phyloP scores from a whole-genome alignment of 2,329 filamentous ascomycete species.

The Ascomycota sp. region DNA sequence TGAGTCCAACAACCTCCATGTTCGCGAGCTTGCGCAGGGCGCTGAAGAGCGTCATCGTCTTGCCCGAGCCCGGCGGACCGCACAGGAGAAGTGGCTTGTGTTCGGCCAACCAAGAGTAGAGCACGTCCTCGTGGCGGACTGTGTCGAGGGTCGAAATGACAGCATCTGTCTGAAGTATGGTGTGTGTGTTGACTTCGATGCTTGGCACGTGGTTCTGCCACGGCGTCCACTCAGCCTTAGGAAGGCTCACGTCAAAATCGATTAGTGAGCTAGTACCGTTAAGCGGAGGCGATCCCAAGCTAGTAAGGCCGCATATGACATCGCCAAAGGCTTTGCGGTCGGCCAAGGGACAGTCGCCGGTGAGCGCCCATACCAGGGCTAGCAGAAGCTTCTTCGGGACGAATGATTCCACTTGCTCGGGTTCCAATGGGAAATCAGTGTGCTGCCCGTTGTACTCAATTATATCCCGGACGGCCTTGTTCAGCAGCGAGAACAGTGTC shows the following conservation, averaged over 20 bases:
- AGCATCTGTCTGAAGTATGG: conserved; percentile 90
- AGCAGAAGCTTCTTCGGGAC: conserved; percentile 86
- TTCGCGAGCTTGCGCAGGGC: conserved; percentile 90
- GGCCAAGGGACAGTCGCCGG: conserved; percentile 74
- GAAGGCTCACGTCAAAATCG: conserved; percentile 80
- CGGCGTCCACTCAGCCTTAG: conserved; percentile 69
- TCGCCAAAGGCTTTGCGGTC: conserved; percentile 86
- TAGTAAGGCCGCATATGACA: conserved; percentile 60
- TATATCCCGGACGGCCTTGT: conserved; percentile 79
- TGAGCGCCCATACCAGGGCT: conserved; percentile 85
- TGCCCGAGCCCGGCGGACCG: conserved; percentile 93
- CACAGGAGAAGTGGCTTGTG: conserved; percentile 94
- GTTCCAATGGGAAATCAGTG: conserved; percentile 77
- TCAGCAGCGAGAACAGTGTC: conserved; percentile 85
- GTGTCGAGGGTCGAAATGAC: conserved; percentile 97
- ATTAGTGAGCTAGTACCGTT: conserved; percentile 71
- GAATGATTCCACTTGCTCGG: conserved; percentile 75
- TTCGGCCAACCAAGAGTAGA: conserved; percentile 98
- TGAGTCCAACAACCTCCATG: conserved; percentile 97
- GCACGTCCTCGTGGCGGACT: conserved; percentile 91
- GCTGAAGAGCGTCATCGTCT: conserved; percentile 99
- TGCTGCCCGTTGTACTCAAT: conserved; percentile 95
- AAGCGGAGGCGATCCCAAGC: conserved; percentile 65
- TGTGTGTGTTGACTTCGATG: conserved; percentile 96
- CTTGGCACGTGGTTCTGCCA: conserved; percentile 92